Conservation (phyloP, 371 early-diverging fungal species). For the Syncephalastrum monosporum region DNA sequence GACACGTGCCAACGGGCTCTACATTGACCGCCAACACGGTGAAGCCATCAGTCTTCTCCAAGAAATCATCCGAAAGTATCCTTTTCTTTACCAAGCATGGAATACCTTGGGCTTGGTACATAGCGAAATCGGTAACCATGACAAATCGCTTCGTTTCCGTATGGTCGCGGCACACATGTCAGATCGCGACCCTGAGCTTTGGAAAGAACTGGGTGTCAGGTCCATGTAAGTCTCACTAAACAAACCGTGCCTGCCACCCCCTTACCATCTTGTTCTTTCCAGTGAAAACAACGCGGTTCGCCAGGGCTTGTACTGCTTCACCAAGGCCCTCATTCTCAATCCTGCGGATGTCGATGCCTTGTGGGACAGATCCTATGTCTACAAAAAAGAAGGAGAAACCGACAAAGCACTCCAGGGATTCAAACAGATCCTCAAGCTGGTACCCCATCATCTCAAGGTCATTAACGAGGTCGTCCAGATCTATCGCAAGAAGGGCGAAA, state of each 20-base stretch:
- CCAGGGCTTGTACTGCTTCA: conserved; percentile 84
- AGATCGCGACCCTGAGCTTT: conserved; percentile 71
- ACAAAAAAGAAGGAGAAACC: conserved; percentile 41
- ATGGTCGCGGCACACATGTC: conserved; percentile 91
- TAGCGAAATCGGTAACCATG: conserved; percentile 80
- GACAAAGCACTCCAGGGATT: conserved; percentile 58
- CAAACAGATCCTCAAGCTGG: conserved; percentile 38
- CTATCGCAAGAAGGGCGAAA: conserved; percentile 42
- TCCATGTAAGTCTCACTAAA: conserved; percentile 53
- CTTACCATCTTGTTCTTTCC: conserved; percentile 3
- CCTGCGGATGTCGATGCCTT: conserved; percentile 68
- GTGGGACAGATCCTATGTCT: conserved; percentile 68
- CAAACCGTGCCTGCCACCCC: too few relatives aligned
- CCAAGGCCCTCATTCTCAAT: conserved; percentile 63
- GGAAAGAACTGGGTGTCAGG: conserved; percentile 83
- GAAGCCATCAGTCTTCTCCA: conserved; percentile 70
- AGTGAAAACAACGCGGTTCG: conserved; percentile 67
- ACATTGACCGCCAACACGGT: conserved; percentile 65
- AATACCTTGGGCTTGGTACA: conserved; percentile 86
- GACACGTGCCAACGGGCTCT: conserved; percentile 74
- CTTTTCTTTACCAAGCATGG: conserved; percentile 80
- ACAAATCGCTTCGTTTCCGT: conserved; percentile 76
- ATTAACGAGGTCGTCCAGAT: conserved; percentile 58
- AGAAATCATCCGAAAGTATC: conserved; percentile 71
- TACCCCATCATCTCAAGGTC: conserved; percentile 57